Evolutionary conservation across 1,139 yeast genomes (phyloP), one percentile per base, ranked within the genome.

Genomic region (Taphrina wiesneri): DNA sequence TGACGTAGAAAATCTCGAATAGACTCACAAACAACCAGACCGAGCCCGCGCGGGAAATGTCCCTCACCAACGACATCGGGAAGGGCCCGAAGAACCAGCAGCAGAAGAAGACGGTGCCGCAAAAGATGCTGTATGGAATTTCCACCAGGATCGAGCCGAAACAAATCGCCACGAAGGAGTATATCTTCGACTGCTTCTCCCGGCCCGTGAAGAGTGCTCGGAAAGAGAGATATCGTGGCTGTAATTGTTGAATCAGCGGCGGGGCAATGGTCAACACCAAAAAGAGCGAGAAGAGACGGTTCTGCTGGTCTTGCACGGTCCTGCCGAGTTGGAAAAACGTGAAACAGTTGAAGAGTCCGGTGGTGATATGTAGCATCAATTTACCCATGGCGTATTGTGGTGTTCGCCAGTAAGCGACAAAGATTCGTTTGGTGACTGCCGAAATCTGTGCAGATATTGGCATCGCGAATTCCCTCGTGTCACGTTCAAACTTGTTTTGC

Each of bases 161-260:
- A 43, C 85, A 75, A 73, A 86, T 74, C 45, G 83, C 75, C 11
- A 86, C 80, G 86, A 88, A 86, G 71, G 85, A 87, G 77, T 83
- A 86, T 67, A 87, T 85, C 72, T 84, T 85, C 7, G 88, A 84
- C 69, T 82, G 80, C 60, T 84, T 81, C 73, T 86, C 90, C 74
- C 90, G 80, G 17, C 87, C 93, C 75, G 90, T 96, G 75, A 88
- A 91, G 59, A 91, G 79, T 72, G 85, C 86, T 77, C 97, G 85
- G 76, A 87, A 95, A 60, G 78, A 76, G 56, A 75, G 77, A 56
- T 82, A 81, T 65, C 76, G 77, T 13, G 80, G 82, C 67, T 80
- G 81, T 70, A 81, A 74, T 75, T 85, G 89, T 71, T 85, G 85
- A 52, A 84, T 81, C 76, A 85, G 77, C 30, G 89, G 82, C 56